phyloP scores from a whole-genome alignment of 768 basidiomycete genomes.

The Tricholoma sp. region DNA sequence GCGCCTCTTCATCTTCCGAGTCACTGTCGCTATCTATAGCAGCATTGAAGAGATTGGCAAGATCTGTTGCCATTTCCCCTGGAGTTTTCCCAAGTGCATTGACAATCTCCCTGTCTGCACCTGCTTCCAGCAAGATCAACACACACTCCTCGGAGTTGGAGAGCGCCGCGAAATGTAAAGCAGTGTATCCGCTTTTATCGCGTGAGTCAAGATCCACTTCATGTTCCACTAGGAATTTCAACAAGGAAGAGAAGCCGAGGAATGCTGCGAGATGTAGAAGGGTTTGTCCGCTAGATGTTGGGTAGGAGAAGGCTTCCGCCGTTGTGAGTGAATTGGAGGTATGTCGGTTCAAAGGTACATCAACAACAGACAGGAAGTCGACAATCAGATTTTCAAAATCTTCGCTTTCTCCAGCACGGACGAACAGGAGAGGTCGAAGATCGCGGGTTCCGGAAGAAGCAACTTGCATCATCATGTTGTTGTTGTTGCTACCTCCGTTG shows the following conservation, averaged over 20 bases:
- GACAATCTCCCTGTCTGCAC: conserved; percentile 77
- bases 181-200: conserved; percentile 87
- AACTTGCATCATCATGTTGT: conserved; percentile 39
- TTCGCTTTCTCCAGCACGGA: conserved; percentile 47
- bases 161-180: conserved; percentile 82
- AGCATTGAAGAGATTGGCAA: conserved; percentile 28
- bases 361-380: conserved; percentile 76
- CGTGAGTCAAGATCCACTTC: conserved; percentile 77
- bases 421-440: conserved; percentile 52
- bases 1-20: conserved; percentile 45
- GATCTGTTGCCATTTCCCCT: conserved; percentile 47
- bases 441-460: conserved; percentile 41
- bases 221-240: conserved; percentile 64
- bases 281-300: conserved; percentile 74
- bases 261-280: conserved; percentile 84
- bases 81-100: conserved; percentile 68
- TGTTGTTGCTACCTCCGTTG: conserved; percentile 24
- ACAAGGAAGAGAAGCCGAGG: conserved; percentile 68
- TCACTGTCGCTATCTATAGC: conserved; percentile 20
- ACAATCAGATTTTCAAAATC: conserved; percentile 76
- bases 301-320: conserved; percentile 60
- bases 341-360: conserved; percentile 48
- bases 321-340: conserved; percentile 39
- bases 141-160: conserved; percentile 59
- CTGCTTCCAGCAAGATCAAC: conserved; percentile 64